phyloP scores from a whole-genome alignment of 768 basidiomycete genomes.

The Royoungia palumana region DNA sequence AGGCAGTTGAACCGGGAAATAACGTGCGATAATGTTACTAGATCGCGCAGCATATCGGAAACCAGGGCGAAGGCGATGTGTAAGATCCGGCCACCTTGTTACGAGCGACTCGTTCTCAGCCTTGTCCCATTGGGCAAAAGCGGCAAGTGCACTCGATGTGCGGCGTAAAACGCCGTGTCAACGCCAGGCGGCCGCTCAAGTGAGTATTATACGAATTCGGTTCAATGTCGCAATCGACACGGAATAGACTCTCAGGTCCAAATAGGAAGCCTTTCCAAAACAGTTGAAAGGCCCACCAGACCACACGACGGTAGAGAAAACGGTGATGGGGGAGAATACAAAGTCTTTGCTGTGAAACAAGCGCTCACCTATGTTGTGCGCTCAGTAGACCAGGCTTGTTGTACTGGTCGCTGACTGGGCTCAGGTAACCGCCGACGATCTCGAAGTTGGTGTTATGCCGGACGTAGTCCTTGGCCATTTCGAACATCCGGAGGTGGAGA shows the following conservation, averaged over 20 bases:
- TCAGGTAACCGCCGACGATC: slow-evolving; percentile 93
- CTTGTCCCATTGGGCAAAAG: too few relatives aligned
- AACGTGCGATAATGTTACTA: slow-evolving; percentile 4
- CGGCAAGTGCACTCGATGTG: neutral
- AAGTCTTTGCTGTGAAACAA: neutral
- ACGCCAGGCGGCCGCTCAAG: slow-evolving; percentile 19
- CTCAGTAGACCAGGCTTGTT: slow-evolving; percentile 93
- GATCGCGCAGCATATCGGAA: slow-evolving; percentile 7
- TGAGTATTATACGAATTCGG: slow-evolving; percentile 9
- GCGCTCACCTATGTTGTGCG: slow-evolving; percentile 79
- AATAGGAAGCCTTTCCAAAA: neutral
- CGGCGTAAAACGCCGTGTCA: slow-evolving; percentile 2
- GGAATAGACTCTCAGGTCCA: slow-evolving; percentile 1
- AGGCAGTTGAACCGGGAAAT: too few relatives aligned
- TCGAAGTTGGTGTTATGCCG: slow-evolving; percentile 91
- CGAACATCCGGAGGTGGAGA: slow-evolving; percentile 97
- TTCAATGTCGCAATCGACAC: neutral
- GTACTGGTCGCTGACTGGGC: slow-evolving; percentile 94
- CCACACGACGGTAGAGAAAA: neutral
- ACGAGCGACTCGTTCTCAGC: too few relatives aligned
- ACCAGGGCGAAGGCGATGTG: neutral
- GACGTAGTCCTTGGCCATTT: slow-evolving; percentile 97
- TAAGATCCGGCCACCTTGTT: too few relatives aligned
- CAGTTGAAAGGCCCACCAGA: neutral
- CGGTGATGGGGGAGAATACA: neutral